These are phyloP conservation scores for Neurospora crassa DNA, from an alignment of 2,329 filamentous ascomycete species.

Conservation along the genomic window DNA sequence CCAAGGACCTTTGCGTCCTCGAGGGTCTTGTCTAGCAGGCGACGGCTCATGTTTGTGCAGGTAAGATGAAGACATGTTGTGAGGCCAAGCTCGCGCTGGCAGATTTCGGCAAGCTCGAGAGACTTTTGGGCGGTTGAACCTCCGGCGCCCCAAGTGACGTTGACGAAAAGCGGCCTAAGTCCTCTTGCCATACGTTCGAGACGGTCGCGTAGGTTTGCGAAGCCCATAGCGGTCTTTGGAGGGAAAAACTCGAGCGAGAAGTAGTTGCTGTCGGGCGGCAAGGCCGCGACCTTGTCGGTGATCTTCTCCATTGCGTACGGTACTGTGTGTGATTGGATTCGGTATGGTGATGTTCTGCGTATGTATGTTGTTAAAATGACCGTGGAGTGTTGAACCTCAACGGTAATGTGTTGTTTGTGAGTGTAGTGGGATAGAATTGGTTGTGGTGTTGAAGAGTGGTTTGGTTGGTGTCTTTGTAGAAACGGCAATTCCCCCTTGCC, in stretches of 20 bases:
- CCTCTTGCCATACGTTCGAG: constrained; percentile 92
- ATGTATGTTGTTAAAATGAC: background rate
- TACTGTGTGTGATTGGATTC: background rate
- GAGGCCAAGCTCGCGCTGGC: constrained; percentile 81
- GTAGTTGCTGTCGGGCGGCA: constrained; percentile 73
- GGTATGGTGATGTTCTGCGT: background rate
- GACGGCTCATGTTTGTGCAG: constrained; percentile 93
- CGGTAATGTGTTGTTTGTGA: background rate
- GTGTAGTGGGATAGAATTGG: background rate
- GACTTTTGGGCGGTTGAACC: constrained; percentile 87
- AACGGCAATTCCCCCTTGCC: background rate
- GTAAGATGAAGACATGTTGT: constrained; percentile 95
- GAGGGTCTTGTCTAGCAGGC: constrained; percentile 76
- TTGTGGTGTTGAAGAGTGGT: background rate
- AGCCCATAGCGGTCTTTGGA: constrained; percentile 93
- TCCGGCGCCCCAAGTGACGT: constrained; percentile 95
- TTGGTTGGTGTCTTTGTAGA: background rate
- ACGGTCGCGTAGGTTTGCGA: constrained; percentile 84
- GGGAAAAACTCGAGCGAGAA: constrained; percentile 99
- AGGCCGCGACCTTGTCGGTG: constrained; percentile 85
- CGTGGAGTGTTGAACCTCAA: background rate
- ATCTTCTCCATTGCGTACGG: constrained; percentile 63
- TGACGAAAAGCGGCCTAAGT: constrained; percentile 86
- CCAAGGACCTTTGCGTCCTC: constrained; percentile 85
- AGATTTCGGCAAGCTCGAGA: constrained; percentile 88